Percentiles rank a stretch among this genome's conserved stretches.
Evolutionary conservation across 352 stramenopile species (phyloP).

Genomic region (Bremia lactucae): DNA sequence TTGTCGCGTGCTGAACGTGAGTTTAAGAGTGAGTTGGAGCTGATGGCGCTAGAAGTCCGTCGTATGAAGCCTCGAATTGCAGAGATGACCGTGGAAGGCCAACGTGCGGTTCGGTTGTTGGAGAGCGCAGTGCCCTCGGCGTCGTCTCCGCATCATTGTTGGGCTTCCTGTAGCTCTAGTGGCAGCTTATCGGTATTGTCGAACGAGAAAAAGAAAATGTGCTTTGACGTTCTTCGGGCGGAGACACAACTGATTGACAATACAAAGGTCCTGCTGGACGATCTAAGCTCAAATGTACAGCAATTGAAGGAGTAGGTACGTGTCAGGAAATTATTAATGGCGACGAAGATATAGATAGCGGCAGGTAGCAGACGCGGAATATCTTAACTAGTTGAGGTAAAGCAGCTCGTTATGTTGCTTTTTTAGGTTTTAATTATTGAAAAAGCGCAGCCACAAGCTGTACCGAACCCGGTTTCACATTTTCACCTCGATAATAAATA

Average conservation of each 20-base stretch:
- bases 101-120: conserved; percentile 44
- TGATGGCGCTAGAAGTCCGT: conserved; percentile 46
- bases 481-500: too few relatives aligned
- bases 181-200: conserved; percentile 20
- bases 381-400: too few relatives aligned
- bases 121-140: conserved; percentile 24
- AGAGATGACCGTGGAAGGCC: conserved; percentile 54
- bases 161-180: conserved; percentile 6
- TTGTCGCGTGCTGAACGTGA: conserved; percentile 64
- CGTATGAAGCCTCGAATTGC: conserved; percentile 62
- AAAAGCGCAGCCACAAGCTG: too few relatives aligned
- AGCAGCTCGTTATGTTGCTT: too few relatives aligned
- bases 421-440: too few relatives aligned
- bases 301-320: conserved; percentile 21
- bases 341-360: too few relatives aligned
- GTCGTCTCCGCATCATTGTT: conserved; percentile 14
- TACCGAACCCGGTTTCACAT: too few relatives aligned
- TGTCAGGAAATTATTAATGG: too few relatives aligned
- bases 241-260: conserved; percentile 79
- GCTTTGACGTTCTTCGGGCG: conserved; percentile 64
- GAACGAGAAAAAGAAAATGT: conserved; percentile 75
- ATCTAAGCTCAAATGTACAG: conserved; percentile 47
- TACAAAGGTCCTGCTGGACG: conserved; percentile 54
- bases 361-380: too few relatives aligned
- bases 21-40: conserved; percentile 60